Base-by-base conservation (phyloP, 1,284 basidiomycete species). In the Heterobasidion irregulare region DNA sequence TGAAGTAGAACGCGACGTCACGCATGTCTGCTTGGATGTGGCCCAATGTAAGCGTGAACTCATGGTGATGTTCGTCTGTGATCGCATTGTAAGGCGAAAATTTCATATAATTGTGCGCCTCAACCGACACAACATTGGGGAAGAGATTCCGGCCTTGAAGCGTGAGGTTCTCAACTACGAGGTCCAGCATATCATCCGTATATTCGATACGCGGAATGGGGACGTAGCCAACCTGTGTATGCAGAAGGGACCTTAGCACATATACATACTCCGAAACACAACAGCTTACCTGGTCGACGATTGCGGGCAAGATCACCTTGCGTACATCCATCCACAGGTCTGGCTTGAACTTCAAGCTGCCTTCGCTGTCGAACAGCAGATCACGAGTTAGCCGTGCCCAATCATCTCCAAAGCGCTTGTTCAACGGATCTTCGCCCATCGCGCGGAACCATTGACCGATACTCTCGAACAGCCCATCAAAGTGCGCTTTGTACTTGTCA, bases 11-110 rank as follows among this genome's bases (percentile, higher is more conserved):
- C 12, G 88, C 85, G 18, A 97, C 90, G 64, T 97, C 94, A 44
- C 89, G 82, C 78, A 97, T 87, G 65, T 96, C 94, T n/a, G 89
- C 87, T 70, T 98, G 95, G 65, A 98, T 91, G 70, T 98, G 94
- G 33, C 76, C 75, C 43, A 94, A 75, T 6, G 80, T 83, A 56
- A 95, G 66, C 15, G 77, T 83, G 63, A 94, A 80, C 61, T 83
- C 80, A 68, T 93, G 89, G 59, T 78, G 77, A 52, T 76, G 71
- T 57, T 80, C 75, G 63, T 92, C 87, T 15, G 61, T 64, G 67
- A 78, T 77, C n/a, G 67, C 62, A 46, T 74, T 67, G 74, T 93
- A 93, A 0, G 92, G 92, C 34, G 79, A 83, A 70, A 96, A 90
- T 69, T 87, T 87, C 71, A 93, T 76, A 63, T 78, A 86, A 75